phyloP scores from a whole-genome alignment of 805 yeast genomes.

The Ogataea methanolica region DNA sequence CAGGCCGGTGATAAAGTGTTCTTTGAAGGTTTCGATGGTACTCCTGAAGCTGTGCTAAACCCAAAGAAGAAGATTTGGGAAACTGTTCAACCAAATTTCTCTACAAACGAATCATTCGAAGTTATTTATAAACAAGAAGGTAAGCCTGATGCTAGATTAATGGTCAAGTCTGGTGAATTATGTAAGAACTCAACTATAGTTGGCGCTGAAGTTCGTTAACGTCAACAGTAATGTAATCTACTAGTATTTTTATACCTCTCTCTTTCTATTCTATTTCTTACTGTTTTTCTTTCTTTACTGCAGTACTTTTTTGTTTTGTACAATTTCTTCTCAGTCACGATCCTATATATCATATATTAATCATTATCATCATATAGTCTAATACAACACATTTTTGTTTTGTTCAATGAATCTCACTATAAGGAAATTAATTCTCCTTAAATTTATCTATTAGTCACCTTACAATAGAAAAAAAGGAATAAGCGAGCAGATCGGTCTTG shows the following conservation, averaged over 20 bases:
- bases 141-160: conserved; percentile 65
- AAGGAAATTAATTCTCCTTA: too few species aligned
- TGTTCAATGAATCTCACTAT: too few species aligned
- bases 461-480: too few species aligned
- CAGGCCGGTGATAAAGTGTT: conserved; percentile 95
- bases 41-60: conserved; percentile 87
- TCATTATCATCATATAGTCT: too few species aligned
- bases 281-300: neutral
- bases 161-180: conserved; percentile 72
- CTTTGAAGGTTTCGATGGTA: conserved; percentile 86
- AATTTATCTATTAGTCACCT: too few species aligned
- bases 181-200: conserved; percentile 71
- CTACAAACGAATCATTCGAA: conserved; percentile 70
- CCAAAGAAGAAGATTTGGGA: conserved; percentile 99
- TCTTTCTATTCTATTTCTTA: neutral
- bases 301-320: too few species aligned
- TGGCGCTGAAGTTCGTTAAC: conserved; percentile 73
- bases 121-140: conserved; percentile 81
- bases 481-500: too few species aligned
- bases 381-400: too few species aligned
- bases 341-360: too few species aligned
- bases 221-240: neutral
- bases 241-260: neutral
- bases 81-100: conserved; percentile 84
- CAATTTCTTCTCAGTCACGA: too few species aligned